Evolutionary conservation across 441 rosid genomes (phyloP).

Genomic region (Adansonia gregorii): DNA sequence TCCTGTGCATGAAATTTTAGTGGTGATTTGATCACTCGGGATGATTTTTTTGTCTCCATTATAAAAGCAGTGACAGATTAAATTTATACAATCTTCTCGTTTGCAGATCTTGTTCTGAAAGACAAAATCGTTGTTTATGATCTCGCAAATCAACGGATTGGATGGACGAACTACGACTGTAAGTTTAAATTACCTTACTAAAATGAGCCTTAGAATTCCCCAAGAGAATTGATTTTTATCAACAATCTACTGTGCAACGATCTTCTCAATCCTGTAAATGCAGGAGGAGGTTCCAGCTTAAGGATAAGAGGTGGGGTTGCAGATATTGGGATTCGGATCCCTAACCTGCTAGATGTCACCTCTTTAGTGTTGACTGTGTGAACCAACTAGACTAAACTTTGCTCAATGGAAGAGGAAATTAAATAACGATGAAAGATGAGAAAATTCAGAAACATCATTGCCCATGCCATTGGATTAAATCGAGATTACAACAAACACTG

Average conservation of each 20-base stretch:
- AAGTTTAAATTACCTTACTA: conserved; percentile 35
- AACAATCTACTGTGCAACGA: background rate
- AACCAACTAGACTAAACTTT: background rate
- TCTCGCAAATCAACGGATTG: conserved; percentile 78
- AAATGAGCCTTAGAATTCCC: background rate
- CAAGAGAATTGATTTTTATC: background rate
- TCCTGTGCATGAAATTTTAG: background rate
- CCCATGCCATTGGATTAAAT: background rate
- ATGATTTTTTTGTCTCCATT: background rate
- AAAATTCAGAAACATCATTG: background rate
- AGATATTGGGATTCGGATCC: background rate
- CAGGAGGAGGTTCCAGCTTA: background rate
- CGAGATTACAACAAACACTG: background rate
- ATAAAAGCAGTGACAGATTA: background rate
- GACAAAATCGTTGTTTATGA: conserved; percentile 93
- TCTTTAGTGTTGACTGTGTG: background rate
- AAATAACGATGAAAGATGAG: background rate
- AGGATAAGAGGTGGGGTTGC: background rate
- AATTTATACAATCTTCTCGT: conserved; percentile 3
- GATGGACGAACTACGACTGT: conserved; percentile 95
- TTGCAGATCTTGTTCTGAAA: conserved; percentile 84
- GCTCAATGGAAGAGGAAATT: background rate
- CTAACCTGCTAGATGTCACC: background rate
- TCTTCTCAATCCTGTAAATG: background rate
- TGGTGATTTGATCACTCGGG: conserved; percentile 12